Base-by-base conservation (phyloP, 352 stramenopile genomes). In the Phytophthora podocarpi region DNA sequence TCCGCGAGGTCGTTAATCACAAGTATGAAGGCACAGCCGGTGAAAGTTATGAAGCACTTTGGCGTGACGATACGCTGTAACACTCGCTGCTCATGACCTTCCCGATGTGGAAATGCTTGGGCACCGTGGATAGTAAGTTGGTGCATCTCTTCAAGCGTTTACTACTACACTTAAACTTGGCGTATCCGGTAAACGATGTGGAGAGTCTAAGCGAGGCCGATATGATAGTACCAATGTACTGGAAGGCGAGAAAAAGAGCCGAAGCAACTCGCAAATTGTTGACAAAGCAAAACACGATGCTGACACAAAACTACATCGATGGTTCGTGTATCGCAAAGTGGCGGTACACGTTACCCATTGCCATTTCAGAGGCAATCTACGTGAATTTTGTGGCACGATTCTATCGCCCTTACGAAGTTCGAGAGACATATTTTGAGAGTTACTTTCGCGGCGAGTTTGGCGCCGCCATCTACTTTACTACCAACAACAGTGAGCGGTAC, bases 181-280 rank as follows among this genome's bases (percentile, higher is more conserved):
- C 24, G 21, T 66, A 57, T 10, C 56, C 62, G 6, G 48, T 15
- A 31, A 40, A n/a, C n/a, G n/a, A n/a, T n/a, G n/a, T n/a, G n/a
- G n/a, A n/a, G n/a, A n/a, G n/a, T n/a, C n/a, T n/a, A n/a, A n/a
- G n/a, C n/a, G n/a, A n/a, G n/a, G n/a, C n/a, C n/a, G n/a, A n/a
- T n/a, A 40, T 70, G 16, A 66, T 70, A 2, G 48, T 66, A 6
- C 62, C 62, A 3, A 21, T 32, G 3, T 70, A 66, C 13, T 70
- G 54, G 62, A 54, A 49, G 9, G 35, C 27, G 28, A 49, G 48
- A 52, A 3, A 37, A 42, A 24, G 5, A 45, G 43, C 55, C 8
- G 31, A 8, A 8, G 15, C 18, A 62, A 26, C 4, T 20, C 23
- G n/a, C n/a, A n/a, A n/a, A 7, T n/a, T 66, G n/a, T 5, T 24